Evolutionary conservation across 1,284 basidiomycete genomes (phyloP), one percentile per base, ranked within the genome.

Genomic region (Cryptococcus neoformans): DNA sequence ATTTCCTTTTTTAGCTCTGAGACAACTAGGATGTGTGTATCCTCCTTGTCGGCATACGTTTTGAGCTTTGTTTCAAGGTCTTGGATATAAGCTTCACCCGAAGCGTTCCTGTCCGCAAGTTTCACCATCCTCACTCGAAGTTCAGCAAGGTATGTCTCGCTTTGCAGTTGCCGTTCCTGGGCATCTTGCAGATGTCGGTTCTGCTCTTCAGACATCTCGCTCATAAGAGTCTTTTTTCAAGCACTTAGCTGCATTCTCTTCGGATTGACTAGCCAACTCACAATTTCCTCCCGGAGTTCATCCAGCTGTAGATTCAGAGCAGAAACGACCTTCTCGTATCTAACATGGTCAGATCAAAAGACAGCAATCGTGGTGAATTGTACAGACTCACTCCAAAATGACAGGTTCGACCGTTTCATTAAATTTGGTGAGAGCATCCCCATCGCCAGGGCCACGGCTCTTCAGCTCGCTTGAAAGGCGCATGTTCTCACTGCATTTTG

Each of bases 371-470:
- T 17, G 44, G 11, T 16, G 38, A 11, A 8, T 1, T 34, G 10
- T 5, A 36, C 38, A 7, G 45, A 65, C 65, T 67, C 53, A 72
- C 80, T 98, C 95, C 75, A 95, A 88, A 58, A 99, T 97, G 67
- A 99, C 92, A 6, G 95, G 95, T 40, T 93, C 94, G 17, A 98
- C 93, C 56, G 96, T 95, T 74, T 93, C 90, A 69, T 96, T 90
- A 73, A 97, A 98, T 74, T 89, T 90, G 51, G 82, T 85, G 14
- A 74, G 58, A 6, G 87, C 86, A n/a, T 84, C 85, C 40, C 85
- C 69, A 42, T 84, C 83, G 17, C 87, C 68, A 10, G 74, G 64
- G n/a, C 58, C 79, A 67, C 68, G 78, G 66, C 74, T 81, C 60
- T 66, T 68, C 9, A 75, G 45, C 54, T 74, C 67, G 40, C 66